A percentile compares a stretch with the other conserved stretches of the same genome.
These are phyloP conservation scores for Silene vulgaris DNA, from an alignment of 179 eudicot species.

Conservation along the genomic window DNA sequence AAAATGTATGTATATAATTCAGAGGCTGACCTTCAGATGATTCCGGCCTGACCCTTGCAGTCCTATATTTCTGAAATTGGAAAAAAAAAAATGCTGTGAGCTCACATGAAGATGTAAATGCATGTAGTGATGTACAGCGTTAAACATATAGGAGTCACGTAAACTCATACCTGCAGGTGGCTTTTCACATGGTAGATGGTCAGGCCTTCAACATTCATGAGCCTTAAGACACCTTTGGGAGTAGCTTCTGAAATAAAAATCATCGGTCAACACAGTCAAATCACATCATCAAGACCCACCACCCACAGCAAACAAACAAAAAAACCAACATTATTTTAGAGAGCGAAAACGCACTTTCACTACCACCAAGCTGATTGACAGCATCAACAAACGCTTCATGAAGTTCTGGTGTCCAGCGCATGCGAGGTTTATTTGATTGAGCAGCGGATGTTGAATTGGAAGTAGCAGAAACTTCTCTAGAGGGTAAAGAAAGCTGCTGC, in stretches of 20 bases:
- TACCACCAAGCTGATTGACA: conserved; percentile 51
- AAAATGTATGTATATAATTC: not conserved
- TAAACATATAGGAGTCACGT: not conserved
- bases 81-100: conserved; percentile 11
- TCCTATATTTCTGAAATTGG: conserved; percentile 46
- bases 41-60: conserved; percentile 52
- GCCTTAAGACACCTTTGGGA: conserved; percentile 54
- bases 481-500: conserved; percentile 30
- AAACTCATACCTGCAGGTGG: conserved; percentile 45
- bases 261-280: not conserved
- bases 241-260: conserved; percentile 42
- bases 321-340: conserved; percentile 6
- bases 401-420: conserved; percentile 62
- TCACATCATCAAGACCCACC: not conserved
- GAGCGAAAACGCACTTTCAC: conserved; percentile 41
- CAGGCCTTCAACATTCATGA: conserved; percentile 53
- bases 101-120: not conserved
- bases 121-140: not conserved
- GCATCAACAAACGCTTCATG: conserved; percentile 55
- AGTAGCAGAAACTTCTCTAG: conserved; percentile 28
- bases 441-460: conserved; percentile 28
- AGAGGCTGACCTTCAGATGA: conserved; percentile 37
- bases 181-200: conserved; percentile 64
- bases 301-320: not conserved
- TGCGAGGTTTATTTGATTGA: conserved; percentile 43